phyloP scores from a whole-genome alignment of 169 alveolate species.

The Eimeria tenella region DNA sequence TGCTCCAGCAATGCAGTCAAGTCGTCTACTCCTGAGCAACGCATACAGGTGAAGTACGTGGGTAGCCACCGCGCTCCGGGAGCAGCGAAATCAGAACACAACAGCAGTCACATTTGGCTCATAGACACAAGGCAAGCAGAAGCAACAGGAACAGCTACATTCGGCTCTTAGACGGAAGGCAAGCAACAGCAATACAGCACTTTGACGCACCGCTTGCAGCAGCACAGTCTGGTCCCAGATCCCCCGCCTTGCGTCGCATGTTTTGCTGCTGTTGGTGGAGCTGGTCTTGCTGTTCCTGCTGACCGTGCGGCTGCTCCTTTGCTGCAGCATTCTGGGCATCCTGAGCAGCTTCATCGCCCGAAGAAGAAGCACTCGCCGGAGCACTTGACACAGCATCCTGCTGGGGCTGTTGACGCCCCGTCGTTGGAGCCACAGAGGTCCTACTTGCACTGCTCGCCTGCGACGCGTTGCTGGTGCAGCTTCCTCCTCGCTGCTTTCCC shows the following conservation, averaged over 20 bases:
- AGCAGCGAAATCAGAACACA: no score
- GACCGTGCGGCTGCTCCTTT: slow-evolving; percentile 29
- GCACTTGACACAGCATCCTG: slow-evolving; percentile 25
- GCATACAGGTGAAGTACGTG: no score
- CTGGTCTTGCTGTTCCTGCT: neutral
- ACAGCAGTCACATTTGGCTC: no score
- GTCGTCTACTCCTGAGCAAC: neutral
- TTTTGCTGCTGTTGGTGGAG: slow-evolving; percentile 42
- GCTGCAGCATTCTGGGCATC: neutral
- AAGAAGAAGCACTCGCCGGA: slow-evolving; percentile 23
- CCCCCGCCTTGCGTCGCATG: slow-evolving; percentile 28
- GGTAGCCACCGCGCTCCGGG: no score
- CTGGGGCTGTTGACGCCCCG: slow-evolving; percentile 49
- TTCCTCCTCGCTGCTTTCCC: slow-evolving; percentile 51
- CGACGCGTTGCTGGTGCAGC: slow-evolving; percentile 46
- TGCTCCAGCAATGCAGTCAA: slow-evolving; percentile 63
- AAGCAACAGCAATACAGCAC: neutral
- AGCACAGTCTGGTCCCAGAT: slow-evolving; percentile 6
- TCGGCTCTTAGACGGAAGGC: neutral
- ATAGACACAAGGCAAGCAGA: neutral
- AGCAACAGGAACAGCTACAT: slow-evolving; percentile 1
- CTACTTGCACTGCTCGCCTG: slow-evolving; percentile 42
- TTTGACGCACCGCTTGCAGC: slow-evolving; percentile 23
- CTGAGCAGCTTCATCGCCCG: slow-evolving; percentile 39
- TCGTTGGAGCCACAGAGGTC: slow-evolving; percentile 14